Evolutionary conservation across 2,329 filamentous ascomycete genomes (phyloP).

Genomic region (Pseudocercospora vitis): DNA sequence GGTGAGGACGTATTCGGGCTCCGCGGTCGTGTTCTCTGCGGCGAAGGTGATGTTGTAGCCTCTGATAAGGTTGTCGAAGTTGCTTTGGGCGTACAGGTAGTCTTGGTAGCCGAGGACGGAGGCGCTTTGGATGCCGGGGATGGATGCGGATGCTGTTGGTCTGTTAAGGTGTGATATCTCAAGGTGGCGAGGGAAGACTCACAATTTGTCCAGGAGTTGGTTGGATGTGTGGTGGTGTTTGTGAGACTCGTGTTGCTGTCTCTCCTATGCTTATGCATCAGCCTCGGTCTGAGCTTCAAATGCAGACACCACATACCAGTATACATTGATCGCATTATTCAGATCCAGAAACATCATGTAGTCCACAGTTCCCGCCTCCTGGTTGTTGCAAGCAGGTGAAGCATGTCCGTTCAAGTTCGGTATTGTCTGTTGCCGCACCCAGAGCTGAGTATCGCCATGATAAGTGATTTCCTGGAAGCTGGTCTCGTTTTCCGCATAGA

Average conservation of each 20-base stretch:
- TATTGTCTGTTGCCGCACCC: slow-evolving; percentile 42
- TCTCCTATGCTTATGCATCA: slow-evolving; percentile 24
- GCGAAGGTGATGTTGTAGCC: slow-evolving; percentile 42
- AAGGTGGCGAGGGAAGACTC: slow-evolving; percentile 6
- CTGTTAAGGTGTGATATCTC: background rate
- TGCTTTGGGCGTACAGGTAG: slow-evolving; percentile 44
- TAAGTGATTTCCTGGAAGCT: slow-evolving; percentile 45
- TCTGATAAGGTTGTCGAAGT: slow-evolving; percentile 36
- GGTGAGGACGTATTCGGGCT: background rate
- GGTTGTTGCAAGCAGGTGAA: background rate
- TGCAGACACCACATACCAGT: slow-evolving; percentile 34
- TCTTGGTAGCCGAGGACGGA: slow-evolving; percentile 45
- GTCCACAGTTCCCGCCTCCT: slow-evolving; percentile 34
- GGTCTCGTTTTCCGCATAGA: slow-evolving; percentile 42
- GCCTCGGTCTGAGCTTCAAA: background rate
- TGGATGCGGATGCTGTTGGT: slow-evolving; percentile 24
- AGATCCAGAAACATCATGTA: slow-evolving; percentile 48
- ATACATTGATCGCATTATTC: slow-evolving; percentile 42
- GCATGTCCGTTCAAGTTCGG: slow-evolving; percentile 44
- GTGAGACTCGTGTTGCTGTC: slow-evolving; percentile 40
- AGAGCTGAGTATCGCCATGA: slow-evolving; percentile 40
- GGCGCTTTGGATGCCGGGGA: slow-evolving; percentile 40
- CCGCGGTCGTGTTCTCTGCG: slow-evolving; percentile 40
- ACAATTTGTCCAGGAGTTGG: slow-evolving; percentile 41
- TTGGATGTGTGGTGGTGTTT: slow-evolving; percentile 37